Evolutionary conservation across 2,329 filamentous ascomycete species (phyloP), one percentile per base, ranked within the genome.

Genomic region (Cordyceps fumosorosea): DNA sequence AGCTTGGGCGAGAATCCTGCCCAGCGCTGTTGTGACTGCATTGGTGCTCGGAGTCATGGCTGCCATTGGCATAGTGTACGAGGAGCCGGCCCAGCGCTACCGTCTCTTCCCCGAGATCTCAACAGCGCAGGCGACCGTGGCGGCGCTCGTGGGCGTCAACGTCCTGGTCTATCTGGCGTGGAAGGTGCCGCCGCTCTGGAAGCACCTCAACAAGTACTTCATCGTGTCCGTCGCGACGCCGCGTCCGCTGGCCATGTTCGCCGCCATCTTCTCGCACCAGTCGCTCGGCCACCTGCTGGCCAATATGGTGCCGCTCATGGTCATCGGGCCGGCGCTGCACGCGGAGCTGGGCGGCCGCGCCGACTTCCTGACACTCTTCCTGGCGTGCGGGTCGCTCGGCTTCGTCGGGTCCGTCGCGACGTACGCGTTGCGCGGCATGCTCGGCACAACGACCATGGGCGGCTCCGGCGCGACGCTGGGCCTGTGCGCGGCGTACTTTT

Each of bases 181-280:
- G 87, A 82, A 81, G 66, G 66, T 85, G 12, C 88, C 89, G 53
- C 84, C 84, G 1, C 68, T 86, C 34, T 93, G 88, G 87, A 74
- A 76, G 14, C 57, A 85, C 18, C 74, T 91, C 66, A 93, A 91
- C 74, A 83, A 79, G 65, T 88, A 88, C 76, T 86, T 90, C 74
- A 77, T 89, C 47, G 72, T 87, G 42, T 77, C 86, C 10, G 80
- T 88, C 7, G 88, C 84, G 7, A 85, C 85, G 57, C 88, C 89
- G 10, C 81, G 81, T 65, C 81, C 88, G 4, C 63, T 84, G 22
- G 81, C 83, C 65, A 73, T 90, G 64, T 69, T 93, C 32, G 84
- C 84, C 40, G 84, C 84, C 66, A 76, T 84, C 56, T 90, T 92
- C 76, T 89, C 86, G 22, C 90, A 95, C 75, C 83, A 89, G 60